These are phyloP conservation scores for Xylaria castorea DNA, from an alignment of 495 filamentous ascomycete species.

Conservation along the genomic window DNA sequence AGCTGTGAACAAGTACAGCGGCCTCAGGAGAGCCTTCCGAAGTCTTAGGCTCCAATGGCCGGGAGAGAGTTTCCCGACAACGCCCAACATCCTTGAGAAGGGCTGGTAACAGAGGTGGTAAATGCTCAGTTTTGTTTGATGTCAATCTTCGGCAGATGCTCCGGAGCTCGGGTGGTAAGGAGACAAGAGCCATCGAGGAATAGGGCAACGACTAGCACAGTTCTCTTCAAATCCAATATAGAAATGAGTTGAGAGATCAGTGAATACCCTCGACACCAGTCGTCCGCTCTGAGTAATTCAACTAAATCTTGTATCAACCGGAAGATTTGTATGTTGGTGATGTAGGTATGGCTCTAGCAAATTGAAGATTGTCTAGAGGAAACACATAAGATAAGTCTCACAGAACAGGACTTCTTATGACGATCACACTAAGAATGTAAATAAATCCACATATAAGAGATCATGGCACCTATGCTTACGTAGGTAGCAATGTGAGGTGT, in stretches of 20 bases:
- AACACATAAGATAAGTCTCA: not conserved
- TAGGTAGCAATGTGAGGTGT: constrained; percentile 11
- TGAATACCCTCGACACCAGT: too few relatives aligned
- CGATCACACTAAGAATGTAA: constrained; percentile 1
- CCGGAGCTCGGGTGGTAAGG: constrained; percentile 59
- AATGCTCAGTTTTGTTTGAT: constrained; percentile 65
- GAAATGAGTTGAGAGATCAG: not conserved
- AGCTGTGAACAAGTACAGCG: constrained; percentile 72
- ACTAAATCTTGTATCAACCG: too few relatives aligned
- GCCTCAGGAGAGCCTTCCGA: constrained; percentile 65
- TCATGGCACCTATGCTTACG: not conserved
- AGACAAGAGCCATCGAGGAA: constrained; percentile 34
- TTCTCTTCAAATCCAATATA: not conserved
- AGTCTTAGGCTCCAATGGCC: constrained; percentile 53
- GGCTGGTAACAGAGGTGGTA: constrained; percentile 66
- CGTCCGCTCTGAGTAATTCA: too few relatives aligned
- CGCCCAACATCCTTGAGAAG: constrained; percentile 67
- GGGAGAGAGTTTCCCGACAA: constrained; percentile 65
- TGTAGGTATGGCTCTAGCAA: too few relatives aligned
- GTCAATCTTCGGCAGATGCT: constrained; percentile 72
- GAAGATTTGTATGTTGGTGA: too few relatives aligned
- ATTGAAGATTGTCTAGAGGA: too few relatives aligned
- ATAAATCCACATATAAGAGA: not conserved
- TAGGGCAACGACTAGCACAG: not conserved
- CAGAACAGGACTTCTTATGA: not conserved